These are phyloP conservation scores for Boletus rubroflammeus DNA, from an alignment of 768 basidiomycete species.

Conservation along the genomic window DNA sequence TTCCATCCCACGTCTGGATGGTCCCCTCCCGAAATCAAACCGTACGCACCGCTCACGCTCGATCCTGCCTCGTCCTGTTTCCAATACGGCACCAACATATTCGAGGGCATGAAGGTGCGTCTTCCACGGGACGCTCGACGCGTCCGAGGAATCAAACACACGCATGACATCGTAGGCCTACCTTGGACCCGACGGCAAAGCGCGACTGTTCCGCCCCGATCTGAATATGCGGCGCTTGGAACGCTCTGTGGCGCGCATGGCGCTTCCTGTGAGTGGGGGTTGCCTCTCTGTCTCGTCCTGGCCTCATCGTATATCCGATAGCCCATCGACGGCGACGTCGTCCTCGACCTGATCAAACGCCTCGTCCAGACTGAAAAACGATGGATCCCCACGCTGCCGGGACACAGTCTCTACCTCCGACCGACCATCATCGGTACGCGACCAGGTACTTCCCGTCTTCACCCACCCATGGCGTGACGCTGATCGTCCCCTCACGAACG, in stretches of 20 bases:
- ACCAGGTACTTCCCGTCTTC: constrained; percentile 25
- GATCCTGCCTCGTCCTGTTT: constrained; percentile 56
- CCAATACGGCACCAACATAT: constrained; percentile 58
- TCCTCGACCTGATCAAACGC: constrained; percentile 55
- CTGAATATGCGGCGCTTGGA: constrained; percentile 82
- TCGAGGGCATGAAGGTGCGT: constrained; percentile 66
- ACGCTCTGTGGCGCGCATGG: constrained; percentile 64
- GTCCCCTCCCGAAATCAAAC: constrained; percentile 70
- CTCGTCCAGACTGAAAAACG: constrained; percentile 69
- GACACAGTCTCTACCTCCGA: constrained; percentile 84
- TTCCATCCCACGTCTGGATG: constrained; percentile 65
- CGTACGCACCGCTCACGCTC: constrained; percentile 56
- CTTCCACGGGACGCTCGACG: background rate
- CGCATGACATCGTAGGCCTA: constrained; percentile 51
- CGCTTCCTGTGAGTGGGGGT: constrained; percentile 56
- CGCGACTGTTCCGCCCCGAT: constrained; percentile 78
- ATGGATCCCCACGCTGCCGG: constrained; percentile 77
- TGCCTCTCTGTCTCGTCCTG: background rate
- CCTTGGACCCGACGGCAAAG: constrained; percentile 63
- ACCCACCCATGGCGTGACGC: background rate
- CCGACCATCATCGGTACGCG: constrained; percentile 63
- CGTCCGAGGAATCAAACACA: background rate
- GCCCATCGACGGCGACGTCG: constrained; percentile 44
- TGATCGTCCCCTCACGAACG: background rate
- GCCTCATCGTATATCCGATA: background rate